A percentile compares a stretch with the other conserved stretches of the same genome.
Evolutionary conservation across 75 land plant species (phyloP).

Genomic region (Isoetes taiwanensis): DNA sequence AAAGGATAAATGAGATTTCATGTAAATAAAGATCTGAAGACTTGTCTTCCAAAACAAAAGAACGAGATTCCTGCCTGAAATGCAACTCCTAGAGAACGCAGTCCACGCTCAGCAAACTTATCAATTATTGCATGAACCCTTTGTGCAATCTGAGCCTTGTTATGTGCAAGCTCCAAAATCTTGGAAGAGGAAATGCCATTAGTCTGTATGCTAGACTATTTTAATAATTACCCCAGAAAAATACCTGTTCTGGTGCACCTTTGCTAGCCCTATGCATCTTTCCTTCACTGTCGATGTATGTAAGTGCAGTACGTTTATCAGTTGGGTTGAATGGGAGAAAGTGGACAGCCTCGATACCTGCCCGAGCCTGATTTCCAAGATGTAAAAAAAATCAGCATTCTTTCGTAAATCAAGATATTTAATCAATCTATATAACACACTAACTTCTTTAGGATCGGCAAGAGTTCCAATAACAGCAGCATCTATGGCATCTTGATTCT

Average conservation of each 20-base stretch:
- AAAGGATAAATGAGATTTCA: neutral
- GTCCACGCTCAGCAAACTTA: constrained; percentile 94
- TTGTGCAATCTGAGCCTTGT: constrained; percentile 64
- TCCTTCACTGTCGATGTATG: constrained; percentile 60
- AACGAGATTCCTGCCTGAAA: constrained; percentile 64
- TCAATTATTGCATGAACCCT: constrained; percentile 89
- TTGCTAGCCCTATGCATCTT: constrained; percentile 92
- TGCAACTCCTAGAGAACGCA: constrained; percentile 85
- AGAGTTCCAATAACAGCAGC: constrained; percentile 73
- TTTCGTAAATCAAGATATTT: neutral
- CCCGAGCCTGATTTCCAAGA: constrained; percentile 53
- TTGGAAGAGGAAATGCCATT: constrained; percentile 9
- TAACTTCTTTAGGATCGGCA: constrained; percentile 85
- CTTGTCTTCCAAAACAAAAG: neutral
- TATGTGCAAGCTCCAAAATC: constrained; percentile 79
- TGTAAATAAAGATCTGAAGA: neutral
- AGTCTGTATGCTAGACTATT: too few species aligned
- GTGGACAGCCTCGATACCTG: constrained; percentile 78
- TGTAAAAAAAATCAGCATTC: constrained; percentile 5
- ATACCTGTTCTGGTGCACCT: constrained; percentile 99
- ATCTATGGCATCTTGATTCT: constrained; percentile 95
- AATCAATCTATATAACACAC: neutral
- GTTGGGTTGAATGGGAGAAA: constrained; percentile 97
- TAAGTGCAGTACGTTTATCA: constrained; percentile 89
- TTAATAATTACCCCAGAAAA: neutral